Base-by-base conservation (phyloP, 352 stramenopile species). In the Pythium insidiosum region DNA sequence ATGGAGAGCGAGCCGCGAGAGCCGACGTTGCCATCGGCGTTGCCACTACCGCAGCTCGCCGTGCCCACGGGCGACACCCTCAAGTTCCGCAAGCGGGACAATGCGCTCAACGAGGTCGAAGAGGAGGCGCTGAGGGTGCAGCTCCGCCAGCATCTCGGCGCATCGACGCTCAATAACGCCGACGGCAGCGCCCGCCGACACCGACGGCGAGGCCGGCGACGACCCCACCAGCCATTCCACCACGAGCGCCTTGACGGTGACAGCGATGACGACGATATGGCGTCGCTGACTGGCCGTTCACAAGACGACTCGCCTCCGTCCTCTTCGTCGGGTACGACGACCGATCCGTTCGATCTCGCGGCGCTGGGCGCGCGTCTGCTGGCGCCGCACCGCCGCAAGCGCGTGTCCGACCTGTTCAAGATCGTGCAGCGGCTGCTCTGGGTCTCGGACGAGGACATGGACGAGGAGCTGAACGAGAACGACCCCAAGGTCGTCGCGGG, bases 401-500 rank as follows among this genome's bases (percentile, higher is more conserved):
- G 37, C 18, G 30, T 66, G 3, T 56, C 54, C 3, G 61, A 66
- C 42, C 30, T 58, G n/a, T 56, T 62, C 47, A 61, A 68, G 47
- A 29, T 66, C 22, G 18, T 63, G 23, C 53, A 72, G 53, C 50
- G 69, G 7, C 39, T 78, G 22, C 38, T 82, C 12, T 74, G 58
- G 48, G 55, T 74, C 47, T 55, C 54, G 2, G 69, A 82, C 31
- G 51, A 70, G 28, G 69, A 78, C 53, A 68, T 73, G 56, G 61
- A 58, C 44, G 65, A 76, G 24, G 61, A 74, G 37, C 63, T 76
- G 40, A 68, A 78, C 53, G 66, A 65, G 30, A 56, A 44, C 35
- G 69, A 82, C 52, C 58, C 66, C 3, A 76, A 76, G 47, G 62
- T 78, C 43, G 38, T 66, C 13, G 66, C 66, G 0, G 68, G 63